Evolutionary conservation across 2,329 filamentous ascomycete species (phyloP).

Genomic region (Colletotrichum lindemuthianum): DNA sequence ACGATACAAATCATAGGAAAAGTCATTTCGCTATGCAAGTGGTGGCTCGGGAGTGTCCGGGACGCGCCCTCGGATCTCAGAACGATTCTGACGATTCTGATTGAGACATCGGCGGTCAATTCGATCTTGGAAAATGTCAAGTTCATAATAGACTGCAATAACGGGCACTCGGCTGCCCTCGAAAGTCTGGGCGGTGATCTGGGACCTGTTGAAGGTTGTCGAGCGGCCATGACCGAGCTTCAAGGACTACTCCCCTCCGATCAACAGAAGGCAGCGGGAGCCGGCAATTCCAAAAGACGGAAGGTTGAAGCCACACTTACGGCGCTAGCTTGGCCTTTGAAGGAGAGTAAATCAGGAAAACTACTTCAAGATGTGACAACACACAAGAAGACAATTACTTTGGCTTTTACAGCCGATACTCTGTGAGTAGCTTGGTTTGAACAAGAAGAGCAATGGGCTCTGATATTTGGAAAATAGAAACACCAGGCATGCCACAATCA

Average conservation of each 20-base stretch:
- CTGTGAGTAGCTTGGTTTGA: not conserved
- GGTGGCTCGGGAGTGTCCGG: not conserved
- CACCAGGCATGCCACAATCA: accelerated
- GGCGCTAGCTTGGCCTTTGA: not conserved
- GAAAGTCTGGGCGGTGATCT: not conserved
- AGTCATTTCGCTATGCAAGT: not conserved
- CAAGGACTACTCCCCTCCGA: not conserved
- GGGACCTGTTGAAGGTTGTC: not conserved
- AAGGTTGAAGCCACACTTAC: not conserved
- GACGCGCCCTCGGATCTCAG: not conserved
- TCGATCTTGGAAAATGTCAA: accelerated
- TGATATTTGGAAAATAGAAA: too few relatives aligned
- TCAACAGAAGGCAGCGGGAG: too few relatives aligned
- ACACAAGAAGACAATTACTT: not conserved
- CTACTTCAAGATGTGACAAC: not conserved
- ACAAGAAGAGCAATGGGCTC: too few relatives aligned
- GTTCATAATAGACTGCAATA: not conserved
- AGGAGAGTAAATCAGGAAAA: not conserved
- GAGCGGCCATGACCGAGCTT: not conserved
- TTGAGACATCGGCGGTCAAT: not conserved
- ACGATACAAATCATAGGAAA: not conserved
- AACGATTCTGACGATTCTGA: accelerated
- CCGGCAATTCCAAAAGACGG: not conserved
- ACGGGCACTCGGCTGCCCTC: accelerated
- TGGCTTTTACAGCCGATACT: not conserved